A percentile compares a stretch with the other conserved stretches of the same genome.
These are phyloP conservation scores for Ganoderma lingzhi DNA, from an alignment of 1,284 basidiomycete species.

Conservation along the genomic window DNA sequence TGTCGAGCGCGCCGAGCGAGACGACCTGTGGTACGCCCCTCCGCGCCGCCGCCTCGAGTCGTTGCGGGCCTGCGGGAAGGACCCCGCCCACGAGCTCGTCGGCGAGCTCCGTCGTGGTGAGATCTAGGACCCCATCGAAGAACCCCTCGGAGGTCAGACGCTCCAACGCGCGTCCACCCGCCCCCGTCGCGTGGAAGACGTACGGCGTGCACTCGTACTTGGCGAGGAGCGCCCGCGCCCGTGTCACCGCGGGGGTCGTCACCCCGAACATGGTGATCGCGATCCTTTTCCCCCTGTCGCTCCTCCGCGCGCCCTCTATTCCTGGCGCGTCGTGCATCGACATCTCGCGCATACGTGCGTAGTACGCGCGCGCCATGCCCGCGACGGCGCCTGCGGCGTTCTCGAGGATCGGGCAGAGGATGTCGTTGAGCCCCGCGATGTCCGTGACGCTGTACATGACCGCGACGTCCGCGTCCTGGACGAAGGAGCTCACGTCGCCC, in stretches of 20 bases:
- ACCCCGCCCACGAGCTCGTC: slow-evolving; percentile 37
- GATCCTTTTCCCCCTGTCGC: slow-evolving; percentile 25
- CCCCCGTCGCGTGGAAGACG: slow-evolving; percentile 36
- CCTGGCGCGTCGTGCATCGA: neutral
- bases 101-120: slow-evolving; percentile 38
- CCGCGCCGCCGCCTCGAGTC: slow-evolving; percentile 33
- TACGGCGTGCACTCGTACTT: slow-evolving; percentile 34
- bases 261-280: slow-evolving; percentile 40
- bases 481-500: slow-evolving; percentile 35
- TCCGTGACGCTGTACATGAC: slow-evolving; percentile 38
- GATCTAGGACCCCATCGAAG: slow-evolving; percentile 37
- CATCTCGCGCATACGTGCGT: slow-evolving; percentile 11
- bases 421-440: slow-evolving; percentile 38
- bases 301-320: neutral
- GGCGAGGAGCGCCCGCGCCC: slow-evolving; percentile 33
- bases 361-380: slow-evolving; percentile 35
- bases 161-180: slow-evolving; percentile 36
- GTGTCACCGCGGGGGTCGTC: slow-evolving; percentile 37
- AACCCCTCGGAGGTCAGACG: slow-evolving; percentile 28
- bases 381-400: slow-evolving; percentile 37
- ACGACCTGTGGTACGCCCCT: slow-evolving; percentile 35
- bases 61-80: slow-evolving; percentile 34
- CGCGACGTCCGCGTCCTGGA: slow-evolving; percentile 34
- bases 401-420: slow-evolving; percentile 36
- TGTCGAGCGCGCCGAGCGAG: slow-evolving; percentile 38